Conservation (phyloP, 306 rosid species). For the Acacia confusa region DNA sequence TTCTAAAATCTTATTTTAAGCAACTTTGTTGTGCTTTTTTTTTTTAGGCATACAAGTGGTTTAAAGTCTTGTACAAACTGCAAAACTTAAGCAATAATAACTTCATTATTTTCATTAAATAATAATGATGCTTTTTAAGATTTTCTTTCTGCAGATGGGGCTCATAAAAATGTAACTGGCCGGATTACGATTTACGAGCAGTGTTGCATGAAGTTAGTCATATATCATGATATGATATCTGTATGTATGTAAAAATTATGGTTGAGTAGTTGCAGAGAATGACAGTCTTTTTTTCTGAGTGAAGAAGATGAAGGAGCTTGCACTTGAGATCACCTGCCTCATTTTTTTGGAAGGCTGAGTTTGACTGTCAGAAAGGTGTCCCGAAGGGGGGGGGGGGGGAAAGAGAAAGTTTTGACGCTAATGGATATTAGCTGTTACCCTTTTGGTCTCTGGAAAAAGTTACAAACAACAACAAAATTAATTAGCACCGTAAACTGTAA, state of each 20-base stretch:
- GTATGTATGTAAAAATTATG: neutral
- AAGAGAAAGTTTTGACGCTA: constrained; percentile 16
- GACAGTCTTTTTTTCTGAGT: constrained; percentile 20
- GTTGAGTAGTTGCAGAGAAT: constrained; percentile 37
- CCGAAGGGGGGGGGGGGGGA: neutral
- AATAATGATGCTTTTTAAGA: neutral
- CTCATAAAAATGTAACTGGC: neutral
- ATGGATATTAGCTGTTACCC: constrained; percentile 44
- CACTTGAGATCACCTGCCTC: neutral
- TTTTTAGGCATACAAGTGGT: neutral
- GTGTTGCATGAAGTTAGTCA: neutral
- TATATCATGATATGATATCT: neutral
- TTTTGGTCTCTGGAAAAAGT: constrained; percentile 26
- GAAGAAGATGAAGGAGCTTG: constrained; percentile 1
- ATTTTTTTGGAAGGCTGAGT: neutral
- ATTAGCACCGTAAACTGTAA: neutral
- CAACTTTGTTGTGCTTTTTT: neutral
- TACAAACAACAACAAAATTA: neutral
- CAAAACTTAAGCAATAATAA: neutral
- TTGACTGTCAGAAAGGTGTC: constrained; percentile 5
- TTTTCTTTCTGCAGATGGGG: neutral
- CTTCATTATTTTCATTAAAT: neutral
- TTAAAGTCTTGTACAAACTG: neutral
- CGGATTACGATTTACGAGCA: no score
- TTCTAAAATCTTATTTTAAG: neutral